Evolutionary conservation across 2,329 filamentous ascomycete genomes (phyloP), one percentile per base, ranked within the genome.

Genomic region (Hawksworthiomyces lignivorus): DNA sequence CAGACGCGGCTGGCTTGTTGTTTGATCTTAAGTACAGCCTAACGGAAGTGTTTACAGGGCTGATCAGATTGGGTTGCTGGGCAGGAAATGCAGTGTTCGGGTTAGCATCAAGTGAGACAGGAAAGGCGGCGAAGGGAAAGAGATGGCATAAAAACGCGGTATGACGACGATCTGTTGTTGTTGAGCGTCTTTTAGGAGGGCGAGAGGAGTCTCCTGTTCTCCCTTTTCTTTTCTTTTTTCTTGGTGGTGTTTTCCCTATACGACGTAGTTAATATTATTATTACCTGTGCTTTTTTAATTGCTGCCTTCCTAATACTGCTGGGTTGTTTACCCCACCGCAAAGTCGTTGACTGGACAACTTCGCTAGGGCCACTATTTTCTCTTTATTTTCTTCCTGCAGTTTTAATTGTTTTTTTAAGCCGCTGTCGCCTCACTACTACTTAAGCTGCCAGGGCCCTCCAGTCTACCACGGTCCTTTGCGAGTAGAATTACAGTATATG

Each of bases 301-400:
- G n/a, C n/a, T n/a, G n/a, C n/a, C 33, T 29, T 39, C 24, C 26
- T 34, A 33, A 41, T 33, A 29, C 36, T 33, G 31, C 33, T n/a
- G 28, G 19, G 15, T 45, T 50, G 46, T 50, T 50, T 48, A 50
- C 46, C 42, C 46, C 46, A 44, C 42, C 20, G 17, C 8, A 14
- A n/a, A 7, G 36, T 7, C 15, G 48, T 50, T 50, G 48, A 44
- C 48, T 43, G 22, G 46, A 38, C 48, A 50, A 50, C 48, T 27
- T 21, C 10, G 18, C 17, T n/a, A n/a, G n/a, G n/a, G 29, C 9
- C 14, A 21, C 19, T 21, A 28, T 32, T 40, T 44, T 27, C 3
- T 17, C 12, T 6, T 7, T 44, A 36, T 26, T 36, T 27, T 32
- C n/a, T 26, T n/a, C 21, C 12, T 7, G n/a, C 33, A 33, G 3